Base-by-base conservation (phyloP, 2,329 filamentous ascomycete genomes). In the Byssochlamys sp. region DNA sequence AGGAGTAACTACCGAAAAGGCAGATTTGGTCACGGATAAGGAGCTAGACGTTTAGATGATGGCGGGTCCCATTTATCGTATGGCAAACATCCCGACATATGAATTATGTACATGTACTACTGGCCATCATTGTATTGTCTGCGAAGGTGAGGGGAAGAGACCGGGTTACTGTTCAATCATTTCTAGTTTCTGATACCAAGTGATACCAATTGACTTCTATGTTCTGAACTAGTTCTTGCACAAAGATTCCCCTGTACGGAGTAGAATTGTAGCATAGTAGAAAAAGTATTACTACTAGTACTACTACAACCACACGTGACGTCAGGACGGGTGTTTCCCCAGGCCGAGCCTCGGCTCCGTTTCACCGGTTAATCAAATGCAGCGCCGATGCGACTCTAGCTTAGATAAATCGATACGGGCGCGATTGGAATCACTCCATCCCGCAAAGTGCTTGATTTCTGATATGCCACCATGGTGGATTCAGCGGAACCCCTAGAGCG, bases 321-420 rank as follows among this genome's bases (percentile, higher is more conserved):
- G 49, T 51, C 49, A 51, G 49, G 25, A n/a, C 33, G 3, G 3
- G 54, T 35, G 26, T 24, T 39, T 54, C 55, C 24, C 58, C 58
- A 57, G 64, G 62, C 66, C 65, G 64, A 67, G 60, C 67, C 67
- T 69, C 67, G 67, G 67, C 63, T 57, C 55, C 54, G 65, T 60
- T 58, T 29, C 50, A 19, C 54, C 49, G 31, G 29, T 6, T 25
- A 27, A 28, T n/a, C 25, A 51, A 27, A 24, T 26, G 25, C 7
- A 27, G 49, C 25, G 49, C 49, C 10, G 49, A 51, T 26, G 12
- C 19, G 48, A 19, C 25, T 51, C 24, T 28, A n/a, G 27, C 9
- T 26, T 28, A 28, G 49, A 51, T 31, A 50, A 54, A 28, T 48
- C 39, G 52, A 29, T 45, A 12, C 26, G 52, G 54, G 54, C 57